Evolutionary conservation across 2,329 filamentous ascomycete genomes (phyloP).

Genomic region (Pezicula rhizophila): DNA sequence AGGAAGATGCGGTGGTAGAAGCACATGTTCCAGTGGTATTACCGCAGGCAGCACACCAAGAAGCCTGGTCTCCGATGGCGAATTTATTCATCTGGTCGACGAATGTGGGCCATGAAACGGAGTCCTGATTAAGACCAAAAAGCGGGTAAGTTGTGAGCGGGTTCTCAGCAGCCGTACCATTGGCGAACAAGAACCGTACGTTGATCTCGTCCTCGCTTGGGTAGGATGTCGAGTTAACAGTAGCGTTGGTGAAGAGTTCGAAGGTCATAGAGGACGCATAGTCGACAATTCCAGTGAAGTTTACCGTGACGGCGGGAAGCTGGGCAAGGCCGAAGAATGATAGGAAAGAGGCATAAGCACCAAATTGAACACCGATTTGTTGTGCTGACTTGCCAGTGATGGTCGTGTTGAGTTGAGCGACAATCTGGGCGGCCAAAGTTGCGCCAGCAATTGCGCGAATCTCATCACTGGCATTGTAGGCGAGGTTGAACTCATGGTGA

Average conservation of each 20-base stretch:
- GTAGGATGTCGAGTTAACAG: slow-evolving; percentile 37
- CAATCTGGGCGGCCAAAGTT: slow-evolving; percentile 50
- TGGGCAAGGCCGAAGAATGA: slow-evolving; percentile 56
- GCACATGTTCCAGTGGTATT: slow-evolving; percentile 65
- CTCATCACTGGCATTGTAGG: slow-evolving; percentile 70
- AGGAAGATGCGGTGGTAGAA: slow-evolving; percentile 28
- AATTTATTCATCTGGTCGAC: slow-evolving; percentile 56
- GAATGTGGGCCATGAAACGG: slow-evolving; percentile 67
- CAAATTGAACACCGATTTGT: slow-evolving; percentile 49
- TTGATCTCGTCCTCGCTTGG: slow-evolving; percentile 42
- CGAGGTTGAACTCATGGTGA: slow-evolving; percentile 73
- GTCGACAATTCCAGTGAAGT: slow-evolving; percentile 75
- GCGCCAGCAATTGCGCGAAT: slow-evolving; percentile 52
- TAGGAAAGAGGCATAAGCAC: slow-evolving; percentile 56
- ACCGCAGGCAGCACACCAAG: slow-evolving; percentile 74
- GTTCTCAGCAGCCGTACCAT: slow-evolving; percentile 44
- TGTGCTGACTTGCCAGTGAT: slow-evolving; percentile 37
- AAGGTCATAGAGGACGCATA: slow-evolving; percentile 80
- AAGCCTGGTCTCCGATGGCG: slow-evolving; percentile 53
- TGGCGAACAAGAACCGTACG: slow-evolving; percentile 57
- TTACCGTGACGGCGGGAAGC: slow-evolving; percentile 41
- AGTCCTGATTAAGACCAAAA: slow-evolving; percentile 49
- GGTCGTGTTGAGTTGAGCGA: slow-evolving; percentile 47
- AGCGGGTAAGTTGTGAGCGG: slow-evolving; percentile 45
- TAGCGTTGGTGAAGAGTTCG: slow-evolving; percentile 59